Evolutionary conservation across 371 early-diverging fungal genomes (phyloP), one percentile per base, ranked within the genome.

Genomic region (Umbelopsis sp.): DNA sequence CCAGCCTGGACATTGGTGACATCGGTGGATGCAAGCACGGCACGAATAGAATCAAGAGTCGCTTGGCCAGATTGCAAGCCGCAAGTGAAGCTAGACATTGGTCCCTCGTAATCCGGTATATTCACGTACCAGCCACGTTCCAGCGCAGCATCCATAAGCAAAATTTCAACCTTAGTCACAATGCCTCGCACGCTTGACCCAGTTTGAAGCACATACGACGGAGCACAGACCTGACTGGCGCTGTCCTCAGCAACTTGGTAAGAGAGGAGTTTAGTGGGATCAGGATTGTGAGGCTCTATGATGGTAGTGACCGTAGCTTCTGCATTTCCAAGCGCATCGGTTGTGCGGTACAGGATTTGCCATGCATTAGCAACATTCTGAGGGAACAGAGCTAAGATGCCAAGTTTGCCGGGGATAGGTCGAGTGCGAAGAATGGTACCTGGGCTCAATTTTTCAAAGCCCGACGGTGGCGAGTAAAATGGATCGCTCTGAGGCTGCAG

Each of bases 81-180:
- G 12, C 35, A 29, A 29, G 57, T 57, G 29, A 57, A 57, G 4
- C 35, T 18, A 18, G 29, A 25, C 18, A 25, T 10, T 35, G 57
- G 57, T 5, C 57, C 57, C 9, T 57, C 37, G n/a, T 57, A 57
- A 57, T 57, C 57, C 3, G 57, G 57, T 11, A 29, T 35, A 18
- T 29, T 57, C 12, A 57, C 57, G 35, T 57, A 57, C 57, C 57
- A 57, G 18, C 57, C 57, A 35, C 57, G 57, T 18, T 57, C 57
- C 57, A 57, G 57, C 29, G 57, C 57, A n/a, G 57, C 57, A 18
- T 57, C 57, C 35, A 57, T 57, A 18, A 57, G 57, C 35, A 57
- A n/a, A 6, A 57, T 29, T 14, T 57, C 57, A 35, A 32, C 57
- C 35, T 57, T 24, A 7, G 57, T 35, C 2, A n/a, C n/a, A 35